Conservation (phyloP, 2,329 filamentous ascomycete species). For the Chaetomiaceae sp. region DNA sequence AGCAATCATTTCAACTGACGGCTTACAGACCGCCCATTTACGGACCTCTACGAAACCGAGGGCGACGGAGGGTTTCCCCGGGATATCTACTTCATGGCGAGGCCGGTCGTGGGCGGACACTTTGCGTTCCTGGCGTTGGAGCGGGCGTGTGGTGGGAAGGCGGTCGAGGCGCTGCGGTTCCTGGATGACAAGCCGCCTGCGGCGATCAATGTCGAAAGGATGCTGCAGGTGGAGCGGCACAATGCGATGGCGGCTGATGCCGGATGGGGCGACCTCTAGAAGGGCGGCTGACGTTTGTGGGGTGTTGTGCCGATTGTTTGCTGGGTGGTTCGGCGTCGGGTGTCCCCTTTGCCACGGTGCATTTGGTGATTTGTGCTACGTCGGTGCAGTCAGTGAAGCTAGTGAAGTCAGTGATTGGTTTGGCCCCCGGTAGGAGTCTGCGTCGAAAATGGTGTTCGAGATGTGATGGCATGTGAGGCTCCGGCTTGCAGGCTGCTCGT, state of each 20-base stretch:
- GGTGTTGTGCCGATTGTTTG: neutral
- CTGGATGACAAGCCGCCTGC: conserved; percentile 38
- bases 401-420: no score
- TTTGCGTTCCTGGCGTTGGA: conserved; percentile 82
- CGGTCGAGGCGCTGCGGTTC: conserved; percentile 53
- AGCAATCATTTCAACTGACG: no score
- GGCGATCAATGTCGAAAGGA: conserved; percentile 34
- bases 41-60: conserved; percentile 79
- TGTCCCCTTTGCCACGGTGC: no score
- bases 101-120: conserved; percentile 80
- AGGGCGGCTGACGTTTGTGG: neutral
- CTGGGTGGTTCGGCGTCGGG: no score
- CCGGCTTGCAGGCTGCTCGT: no score
- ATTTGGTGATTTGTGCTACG: no score
- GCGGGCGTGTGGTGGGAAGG: conserved; percentile 69
- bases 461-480: no score
- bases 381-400: no score
- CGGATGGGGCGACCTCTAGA: conserved; percentile 13
- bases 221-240: conserved; percentile 23
- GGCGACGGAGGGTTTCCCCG: conserved; percentile 68
- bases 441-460: no score
- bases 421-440: no score
- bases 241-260: neutral
- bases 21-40: conserved; percentile 62
- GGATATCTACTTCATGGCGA: conserved; percentile 69